Evolutionary conservation across 2,329 filamentous ascomycete genomes (phyloP).

Genomic region (Arthrobotrys megalospora): DNA sequence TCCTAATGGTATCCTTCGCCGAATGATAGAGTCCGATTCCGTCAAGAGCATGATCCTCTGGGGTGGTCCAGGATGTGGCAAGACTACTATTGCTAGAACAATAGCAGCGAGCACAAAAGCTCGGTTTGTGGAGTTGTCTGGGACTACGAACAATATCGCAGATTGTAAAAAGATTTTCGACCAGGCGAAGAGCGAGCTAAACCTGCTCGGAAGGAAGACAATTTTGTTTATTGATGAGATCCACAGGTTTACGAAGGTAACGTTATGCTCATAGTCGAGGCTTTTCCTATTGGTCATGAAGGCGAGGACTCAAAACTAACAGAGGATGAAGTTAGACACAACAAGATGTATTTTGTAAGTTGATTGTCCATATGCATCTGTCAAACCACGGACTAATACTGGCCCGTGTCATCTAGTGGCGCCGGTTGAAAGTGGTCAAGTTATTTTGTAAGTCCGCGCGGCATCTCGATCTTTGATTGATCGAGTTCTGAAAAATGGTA

Average conservation of each 20-base stretch:
- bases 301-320: slow-evolving; percentile 23
- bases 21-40: slow-evolving; percentile 85
- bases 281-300: not conserved
- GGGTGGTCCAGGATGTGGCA: slow-evolving; percentile 85
- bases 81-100: slow-evolving; percentile 92
- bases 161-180: slow-evolving; percentile 73
- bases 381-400: not conserved
- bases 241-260: slow-evolving; percentile 70
- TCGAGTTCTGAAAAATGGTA: not conserved
- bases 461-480: not conserved
- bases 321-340: slow-evolving; percentile 74
- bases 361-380: not conserved
- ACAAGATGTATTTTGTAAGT: slow-evolving; percentile 84
- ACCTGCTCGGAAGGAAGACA: slow-evolving; percentile 87
- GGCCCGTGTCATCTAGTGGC: slow-evolving; percentile 70
- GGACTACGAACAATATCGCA: slow-evolving; percentile 86
- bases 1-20: slow-evolving; percentile 83
- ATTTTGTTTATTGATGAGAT: slow-evolving; percentile 99
- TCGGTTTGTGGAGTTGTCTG: slow-evolving; percentile 95
- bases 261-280: not conserved
- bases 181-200: slow-evolving; percentile 80
- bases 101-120: slow-evolving; percentile 86
- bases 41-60: slow-evolving; percentile 97
- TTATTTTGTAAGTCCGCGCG: slow-evolving; percentile 76
- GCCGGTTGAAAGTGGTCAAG: slow-evolving; percentile 89